Evolutionary conservation across 2,329 filamentous ascomycete genomes (phyloP).

Genomic region (Aspergillus latus): DNA sequence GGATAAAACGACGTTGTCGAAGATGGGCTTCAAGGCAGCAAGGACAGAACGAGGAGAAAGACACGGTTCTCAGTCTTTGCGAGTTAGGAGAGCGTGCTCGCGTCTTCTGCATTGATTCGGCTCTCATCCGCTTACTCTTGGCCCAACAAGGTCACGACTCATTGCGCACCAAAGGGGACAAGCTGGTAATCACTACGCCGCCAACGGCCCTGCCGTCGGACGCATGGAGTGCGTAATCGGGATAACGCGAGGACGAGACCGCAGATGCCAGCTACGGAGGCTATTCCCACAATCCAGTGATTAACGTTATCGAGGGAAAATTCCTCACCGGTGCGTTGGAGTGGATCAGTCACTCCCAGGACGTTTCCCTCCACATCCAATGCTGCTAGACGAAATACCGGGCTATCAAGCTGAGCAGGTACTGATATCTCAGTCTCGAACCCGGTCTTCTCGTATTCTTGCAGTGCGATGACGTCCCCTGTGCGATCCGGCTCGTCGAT

Average conservation of each 20-base stretch:
- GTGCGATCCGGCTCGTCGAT: constrained; percentile 18
- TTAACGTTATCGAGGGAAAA: constrained; percentile 4
- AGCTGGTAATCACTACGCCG: constrained; percentile 19
- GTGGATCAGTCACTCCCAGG: constrained; percentile 18
- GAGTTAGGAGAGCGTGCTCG: neutral
- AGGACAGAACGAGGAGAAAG: too few species aligned
- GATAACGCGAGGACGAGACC: constrained; percentile 20
- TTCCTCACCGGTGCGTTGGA: constrained; percentile 12
- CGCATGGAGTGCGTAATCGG: constrained; percentile 10
- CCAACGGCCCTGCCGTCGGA: constrained; percentile 4
- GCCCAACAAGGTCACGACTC: neutral
- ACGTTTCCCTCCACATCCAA: constrained; percentile 20
- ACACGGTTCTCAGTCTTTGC: too few species aligned
- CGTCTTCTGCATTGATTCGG: neutral
- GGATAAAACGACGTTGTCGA: too few species aligned
- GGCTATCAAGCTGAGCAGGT: constrained; percentile 13
- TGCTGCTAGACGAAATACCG: constrained; percentile 23
- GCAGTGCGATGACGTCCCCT: constrained; percentile 14
- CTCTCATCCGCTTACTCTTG: neutral
- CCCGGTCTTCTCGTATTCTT: constrained; percentile 25
- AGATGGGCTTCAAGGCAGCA: too few species aligned
- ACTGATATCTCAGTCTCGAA: constrained; percentile 34
- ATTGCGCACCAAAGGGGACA: constrained; percentile 16
- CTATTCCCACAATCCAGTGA: constrained; percentile 16
- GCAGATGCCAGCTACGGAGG: constrained; percentile 12